Evolutionary conservation across 768 basidiomycete genomes (phyloP), one percentile per base, ranked within the genome.

Genomic region (Lactarius vividus): DNA sequence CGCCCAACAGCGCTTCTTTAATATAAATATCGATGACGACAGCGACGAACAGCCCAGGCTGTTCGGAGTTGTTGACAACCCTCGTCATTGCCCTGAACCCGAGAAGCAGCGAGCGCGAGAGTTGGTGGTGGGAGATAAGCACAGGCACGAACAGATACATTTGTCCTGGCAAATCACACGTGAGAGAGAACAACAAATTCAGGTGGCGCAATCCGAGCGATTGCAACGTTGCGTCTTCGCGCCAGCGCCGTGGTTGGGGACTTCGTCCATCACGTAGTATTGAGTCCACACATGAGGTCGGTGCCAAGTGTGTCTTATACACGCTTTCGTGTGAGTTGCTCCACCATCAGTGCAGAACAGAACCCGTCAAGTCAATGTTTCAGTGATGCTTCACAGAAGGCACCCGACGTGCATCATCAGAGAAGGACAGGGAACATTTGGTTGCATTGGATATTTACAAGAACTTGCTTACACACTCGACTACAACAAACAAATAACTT

Each of bases 71-170:
- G 57, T 44, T 11, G 29, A 28, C 29, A 18, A 18, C 58, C n/a
- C 46, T 66, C 66, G 66, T 67, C 66, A 67, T 67, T 16, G 56
- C 66, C 66, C 57, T 58, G 35, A 46, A 33, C 66, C 61, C 57
- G 40, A 26, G 33, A 53, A 40, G 33, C 55, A 26, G 18, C 20
- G 15, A 15, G 16, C 26, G 53, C 13, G n/a, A 44, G 52, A 39
- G 15, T 39, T 10, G 11, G 9, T 11, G 23, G 60, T 3, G n/a
- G 33, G 66, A 49, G 65, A 67, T 67, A 67, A 67, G 66, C 33
- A 62, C 39, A 15, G 58, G 13, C 26, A 40, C 44, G 39, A 33
- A 62, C 58, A 66, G 3, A 39, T 15, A 54, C 60, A 58, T 57
- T 62, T 35, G 61, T 37, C 53, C 28, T 31, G 7, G 28, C 3